Evolutionary conservation across 306 rosid species (phyloP).

Genomic region (Trifolium dubium): DNA sequence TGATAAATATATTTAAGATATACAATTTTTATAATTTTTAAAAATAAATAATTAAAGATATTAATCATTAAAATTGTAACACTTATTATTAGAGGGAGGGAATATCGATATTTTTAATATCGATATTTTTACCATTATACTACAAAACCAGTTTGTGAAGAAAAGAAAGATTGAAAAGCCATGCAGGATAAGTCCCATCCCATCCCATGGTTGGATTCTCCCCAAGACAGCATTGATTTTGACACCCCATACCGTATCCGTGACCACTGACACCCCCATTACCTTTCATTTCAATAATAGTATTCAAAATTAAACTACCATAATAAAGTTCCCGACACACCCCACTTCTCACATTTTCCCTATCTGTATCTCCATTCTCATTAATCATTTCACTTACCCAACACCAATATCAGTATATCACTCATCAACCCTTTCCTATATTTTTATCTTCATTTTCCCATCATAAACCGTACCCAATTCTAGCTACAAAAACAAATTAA

Average conservation of each 20-base stretch:
- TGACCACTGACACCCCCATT: constrained; percentile 48
- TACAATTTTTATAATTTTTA: no score
- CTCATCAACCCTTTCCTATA: constrained; percentile 14
- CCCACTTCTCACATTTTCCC: constrained; percentile 18
- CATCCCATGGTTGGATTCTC: background rate
- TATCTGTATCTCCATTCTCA: constrained; percentile 35
- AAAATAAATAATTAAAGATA: no score
- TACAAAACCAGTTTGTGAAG: no score
- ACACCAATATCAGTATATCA: background rate
- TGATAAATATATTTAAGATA: no score
- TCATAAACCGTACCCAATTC: background rate
- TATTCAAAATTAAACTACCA: background rate
- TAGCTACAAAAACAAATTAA: no score
- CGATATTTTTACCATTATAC: no score
- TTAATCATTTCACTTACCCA: constrained; percentile 41
- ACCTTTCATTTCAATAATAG: background rate
- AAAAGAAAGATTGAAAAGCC: no score
- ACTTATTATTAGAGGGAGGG: no score
- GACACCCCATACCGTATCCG: constrained; percentile 45
- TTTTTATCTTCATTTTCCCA: constrained; percentile 11
- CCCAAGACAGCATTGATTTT: constrained; percentile 6
- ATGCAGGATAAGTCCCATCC: background rate
- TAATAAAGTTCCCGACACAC: constrained; percentile 41
- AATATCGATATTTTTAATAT: no score
- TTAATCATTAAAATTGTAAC: no score